phyloP scores from a whole-genome alignment of 2,329 filamentous ascomycete species.

The Colletotrichum tanaceti region DNA sequence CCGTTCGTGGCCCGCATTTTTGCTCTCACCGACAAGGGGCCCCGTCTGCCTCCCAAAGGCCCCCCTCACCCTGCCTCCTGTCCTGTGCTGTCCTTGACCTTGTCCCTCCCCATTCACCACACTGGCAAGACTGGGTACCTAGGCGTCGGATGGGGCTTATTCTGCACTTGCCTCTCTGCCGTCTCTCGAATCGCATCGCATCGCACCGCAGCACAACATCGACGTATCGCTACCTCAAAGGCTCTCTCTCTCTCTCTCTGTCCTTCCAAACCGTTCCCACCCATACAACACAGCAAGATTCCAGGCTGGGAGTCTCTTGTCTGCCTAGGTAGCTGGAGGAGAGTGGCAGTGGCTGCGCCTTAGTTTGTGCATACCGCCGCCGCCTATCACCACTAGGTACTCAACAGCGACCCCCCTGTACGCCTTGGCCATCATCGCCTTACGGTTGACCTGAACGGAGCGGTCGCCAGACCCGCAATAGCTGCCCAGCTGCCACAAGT shows the following conservation, averaged over 20 bases:
- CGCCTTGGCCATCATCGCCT: constrained; percentile 25
- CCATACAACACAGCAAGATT: not conserved
- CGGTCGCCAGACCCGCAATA: constrained; percentile 41
- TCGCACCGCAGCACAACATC: constrained; percentile 14
- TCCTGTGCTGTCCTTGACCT: not conserved
- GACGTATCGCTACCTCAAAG: constrained; percentile 22
- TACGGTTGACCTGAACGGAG: constrained; percentile 30
- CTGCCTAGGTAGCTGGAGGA: not conserved
- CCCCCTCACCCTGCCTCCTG: not conserved
- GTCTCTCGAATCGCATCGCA: constrained; percentile 16
- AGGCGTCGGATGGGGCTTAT: not conserved
- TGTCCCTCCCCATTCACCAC: constrained; percentile 10
- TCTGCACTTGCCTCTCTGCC: constrained; percentile 8
- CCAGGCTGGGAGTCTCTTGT: constrained; percentile 15
- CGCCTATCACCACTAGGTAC: not conserved
- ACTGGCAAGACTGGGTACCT: not conserved
- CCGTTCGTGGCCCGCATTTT: constrained; percentile 16
- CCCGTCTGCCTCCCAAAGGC: constrained; percentile 10
- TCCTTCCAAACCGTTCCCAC: not conserved
- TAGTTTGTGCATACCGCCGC: constrained; percentile 35
- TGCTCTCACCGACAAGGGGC: constrained; percentile 26
- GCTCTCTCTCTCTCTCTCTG: constrained; percentile 1
- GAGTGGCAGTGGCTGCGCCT: constrained; percentile 35
- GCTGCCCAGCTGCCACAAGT: constrained; percentile 41
- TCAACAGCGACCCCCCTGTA: not conserved